Conservation (phyloP, 2,329 filamentous ascomycete species). For the Ascochyta fabae region DNA sequence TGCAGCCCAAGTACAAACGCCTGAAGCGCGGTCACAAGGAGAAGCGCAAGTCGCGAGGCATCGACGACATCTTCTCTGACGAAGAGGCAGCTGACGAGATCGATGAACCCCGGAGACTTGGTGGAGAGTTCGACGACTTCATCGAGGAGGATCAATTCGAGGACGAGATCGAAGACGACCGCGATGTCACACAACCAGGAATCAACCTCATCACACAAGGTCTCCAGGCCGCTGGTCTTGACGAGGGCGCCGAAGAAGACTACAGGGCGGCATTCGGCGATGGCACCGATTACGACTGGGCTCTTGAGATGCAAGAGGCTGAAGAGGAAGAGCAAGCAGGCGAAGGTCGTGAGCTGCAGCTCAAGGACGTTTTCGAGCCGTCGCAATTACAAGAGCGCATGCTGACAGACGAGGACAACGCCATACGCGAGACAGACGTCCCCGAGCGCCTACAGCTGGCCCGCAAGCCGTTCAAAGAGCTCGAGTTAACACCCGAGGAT, state of each 20-base stretch:
- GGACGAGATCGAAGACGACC: constrained; percentile 83
- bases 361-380: constrained; percentile 98
- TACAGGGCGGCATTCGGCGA: constrained; percentile 97
- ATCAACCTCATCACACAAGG: constrained; percentile 72
- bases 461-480: constrained; percentile 83
- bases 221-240: constrained; percentile 82
- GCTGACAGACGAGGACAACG: constrained; percentile 92
- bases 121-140: constrained; percentile 68
- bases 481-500: constrained; percentile 81
- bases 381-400: constrained; percentile 93
- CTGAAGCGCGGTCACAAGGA: constrained; percentile 89
- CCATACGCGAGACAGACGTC: constrained; percentile 85
- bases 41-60: constrained; percentile 69
- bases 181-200: constrained; percentile 83
- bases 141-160: constrained; percentile 89
- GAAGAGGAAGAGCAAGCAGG: constrained; percentile 77
- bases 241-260: constrained; percentile 91
- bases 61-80: constrained; percentile 94
- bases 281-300: constrained; percentile 95
- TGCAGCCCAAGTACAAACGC: constrained; percentile 91
- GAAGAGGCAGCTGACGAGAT: constrained; percentile 76
- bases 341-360: constrained; percentile 83
- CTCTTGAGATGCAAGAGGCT: constrained; percentile 84
- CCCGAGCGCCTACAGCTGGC: constrained; percentile 95
- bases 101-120: constrained; percentile 50